Percentiles rank a stretch among this genome's conserved stretches.
phyloP scores from a whole-genome alignment of 345 rosid genomes.

The Lepidium sativum region DNA sequence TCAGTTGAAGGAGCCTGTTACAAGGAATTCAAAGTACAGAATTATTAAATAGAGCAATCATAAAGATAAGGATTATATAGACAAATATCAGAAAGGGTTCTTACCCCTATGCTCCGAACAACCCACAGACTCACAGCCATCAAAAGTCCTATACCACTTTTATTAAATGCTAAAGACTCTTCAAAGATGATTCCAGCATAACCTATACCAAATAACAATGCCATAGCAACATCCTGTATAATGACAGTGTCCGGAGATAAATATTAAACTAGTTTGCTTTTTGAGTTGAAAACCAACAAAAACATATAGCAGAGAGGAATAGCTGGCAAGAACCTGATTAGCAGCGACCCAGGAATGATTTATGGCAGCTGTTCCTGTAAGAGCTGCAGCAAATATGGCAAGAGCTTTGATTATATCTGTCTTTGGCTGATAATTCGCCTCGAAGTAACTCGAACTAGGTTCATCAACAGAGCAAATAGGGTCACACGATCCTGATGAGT shows the following conservation, averaged over 20 bases:
- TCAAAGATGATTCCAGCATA: constrained; percentile 87
- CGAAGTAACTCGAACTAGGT: constrained; percentile 61
- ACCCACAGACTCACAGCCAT: constrained; percentile 99
- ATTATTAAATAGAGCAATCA: not conserved
- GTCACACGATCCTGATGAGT: constrained; percentile 63
- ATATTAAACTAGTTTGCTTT: not conserved
- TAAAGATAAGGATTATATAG: not conserved
- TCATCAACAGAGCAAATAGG: constrained; percentile 89
- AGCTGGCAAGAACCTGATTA: constrained; percentile 52
- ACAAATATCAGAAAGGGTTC: not conserved
- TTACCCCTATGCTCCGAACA: constrained; percentile 82
- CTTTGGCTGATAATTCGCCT: constrained; percentile 68
- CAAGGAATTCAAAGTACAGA: constrained; percentile 22
- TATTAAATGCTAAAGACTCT: constrained; percentile 89
- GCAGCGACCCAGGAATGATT: constrained; percentile 96
- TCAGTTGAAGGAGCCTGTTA: constrained; percentile 93
- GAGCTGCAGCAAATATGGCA: constrained; percentile 69
- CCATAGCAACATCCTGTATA: constrained; percentile 94
- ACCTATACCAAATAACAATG: constrained; percentile 73
- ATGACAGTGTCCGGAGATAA: constrained; percentile 5
- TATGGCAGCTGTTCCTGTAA: constrained; percentile 74
- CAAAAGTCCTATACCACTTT: constrained; percentile 88
- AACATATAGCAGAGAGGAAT: not conserved
- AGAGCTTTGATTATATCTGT: constrained; percentile 74
- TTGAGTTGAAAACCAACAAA: not conserved